phyloP scores from a whole-genome alignment of 441 rosid species.

The Cnidoscolus chayamansa region DNA sequence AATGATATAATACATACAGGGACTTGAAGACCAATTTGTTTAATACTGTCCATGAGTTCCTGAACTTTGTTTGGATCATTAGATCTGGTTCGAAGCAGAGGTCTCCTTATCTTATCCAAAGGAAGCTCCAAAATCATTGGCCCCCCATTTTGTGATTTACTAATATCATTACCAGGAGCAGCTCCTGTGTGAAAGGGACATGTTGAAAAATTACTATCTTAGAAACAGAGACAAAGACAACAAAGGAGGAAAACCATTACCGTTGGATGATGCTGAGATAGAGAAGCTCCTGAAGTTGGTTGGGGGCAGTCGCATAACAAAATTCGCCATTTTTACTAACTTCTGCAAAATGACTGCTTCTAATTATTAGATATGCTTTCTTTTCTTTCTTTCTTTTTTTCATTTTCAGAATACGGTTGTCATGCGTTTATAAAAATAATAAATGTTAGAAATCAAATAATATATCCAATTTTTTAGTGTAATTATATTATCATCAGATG shows the following conservation, averaged over 20 bases:
- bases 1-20: conserved; percentile 45
- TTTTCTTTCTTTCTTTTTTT: too few species aligned
- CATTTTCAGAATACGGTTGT: too few species aligned
- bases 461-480: too few species aligned
- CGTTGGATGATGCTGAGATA: conserved; percentile 58
- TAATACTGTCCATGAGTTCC: conserved; percentile 83
- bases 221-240: not conserved
- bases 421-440: too few species aligned
- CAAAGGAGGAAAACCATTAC: conserved; percentile 25
- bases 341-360: too few species aligned
- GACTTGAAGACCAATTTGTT: conserved; percentile 82
- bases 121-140: conserved; percentile 72
- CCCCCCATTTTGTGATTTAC: conserved; percentile 33
- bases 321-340: conserved; percentile 48
- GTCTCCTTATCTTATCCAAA: conserved; percentile 64
- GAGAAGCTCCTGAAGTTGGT: conserved; percentile 42
- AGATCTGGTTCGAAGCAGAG: conserved; percentile 72
- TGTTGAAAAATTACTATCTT: not conserved
- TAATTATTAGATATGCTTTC: too few species aligned
- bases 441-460: too few species aligned
- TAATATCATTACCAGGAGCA: conserved; percentile 27
- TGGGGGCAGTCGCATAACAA: conserved; percentile 39
- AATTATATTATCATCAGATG: too few species aligned
- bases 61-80: conserved; percentile 78
- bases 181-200: conserved; percentile 21